Conservation (phyloP, 768 basidiomycete species). For the Tulasnella sp. region DNA sequence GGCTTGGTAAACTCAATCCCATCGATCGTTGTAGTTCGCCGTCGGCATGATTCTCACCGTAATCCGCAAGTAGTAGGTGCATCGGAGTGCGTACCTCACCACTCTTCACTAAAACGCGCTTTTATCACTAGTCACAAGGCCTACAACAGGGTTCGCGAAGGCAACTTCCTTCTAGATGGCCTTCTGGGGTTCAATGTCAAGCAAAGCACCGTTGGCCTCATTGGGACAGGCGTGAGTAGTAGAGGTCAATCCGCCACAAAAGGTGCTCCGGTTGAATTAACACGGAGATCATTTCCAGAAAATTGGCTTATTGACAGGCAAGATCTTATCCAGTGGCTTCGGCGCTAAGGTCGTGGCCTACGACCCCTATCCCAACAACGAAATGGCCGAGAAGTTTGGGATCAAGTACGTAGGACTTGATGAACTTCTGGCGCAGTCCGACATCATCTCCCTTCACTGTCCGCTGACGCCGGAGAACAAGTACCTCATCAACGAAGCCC, state of each 20-base stretch:
- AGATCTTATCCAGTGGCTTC: slow-evolving; percentile 24
- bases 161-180: slow-evolving; percentile 19
- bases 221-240: slow-evolving; percentile 27
- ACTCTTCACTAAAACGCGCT: not conserved
- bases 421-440: slow-evolving; percentile 20
- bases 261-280: not conserved
- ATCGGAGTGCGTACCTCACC: not conserved
- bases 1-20: not conserved
- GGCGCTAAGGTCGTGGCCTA: slow-evolving; percentile 22
- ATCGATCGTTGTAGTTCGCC: slow-evolving; percentile 15
- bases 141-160: slow-evolving; percentile 17
- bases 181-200: slow-evolving; percentile 20
- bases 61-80: slow-evolving; percentile 17
- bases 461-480: slow-evolving; percentile 23
- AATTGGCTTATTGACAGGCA: slow-evolving; percentile 20
- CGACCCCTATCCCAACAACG: slow-evolving; percentile 19
- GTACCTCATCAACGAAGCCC: slow-evolving; percentile 20
- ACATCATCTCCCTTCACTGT: slow-evolving; percentile 28
- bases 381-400: slow-evolving; percentile 11
- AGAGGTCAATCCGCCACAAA: not conserved
- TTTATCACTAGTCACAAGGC: slow-evolving; percentile 16
- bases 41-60: slow-evolving; percentile 19
- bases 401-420: slow-evolving; percentile 21
- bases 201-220: slow-evolving; percentile 25
- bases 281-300: not conserved